Base-by-base conservation (phyloP, 768 basidiomycete genomes). In the Filobasidium floriforme region DNA sequence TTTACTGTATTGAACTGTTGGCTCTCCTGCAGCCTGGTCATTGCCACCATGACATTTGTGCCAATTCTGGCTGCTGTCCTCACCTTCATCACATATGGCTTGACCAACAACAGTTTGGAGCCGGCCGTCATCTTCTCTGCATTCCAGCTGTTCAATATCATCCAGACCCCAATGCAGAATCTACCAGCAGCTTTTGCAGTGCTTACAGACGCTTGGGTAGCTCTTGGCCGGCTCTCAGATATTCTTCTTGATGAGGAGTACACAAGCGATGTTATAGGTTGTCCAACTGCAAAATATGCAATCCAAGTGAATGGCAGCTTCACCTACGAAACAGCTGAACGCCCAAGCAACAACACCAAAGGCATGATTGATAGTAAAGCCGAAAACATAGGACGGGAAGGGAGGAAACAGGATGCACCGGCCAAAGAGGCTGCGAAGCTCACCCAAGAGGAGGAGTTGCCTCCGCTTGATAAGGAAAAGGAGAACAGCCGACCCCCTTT, bases 11-110 rank as follows among this genome's bases (percentile, higher is more conserved):
- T 7, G 32, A 7, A 40, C n/a, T 5, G 41, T n/a, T 22, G 0
- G 9, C 60, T 61, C 60, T 28, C 22, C 11, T 63, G 73, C 18
- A 70, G 78, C 4, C 43, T 72, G 10, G 66, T 86, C 46, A 78
- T 85, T 55, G 80, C 82, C 0, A 65, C 81, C 37, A 81, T 84
- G 46, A 79, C 81, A 0, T 82, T 85, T 67, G 73, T 86, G 5
- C 86, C 86, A 0, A 77, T 82, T 12, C 69, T 84, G 24, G 82
- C 83, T 6, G 79, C 83, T 4, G 78, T 86, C 51, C 69, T 77
- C 37, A 71, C 76, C 0, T 73, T 87, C 84, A 84, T 88, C 68
- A 86, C 86, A 0, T 88, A 88, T 70, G 81, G 82, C 1, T 74
- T 87, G n/a, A 84, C 79, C 37, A 84, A 84, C 10, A 85, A 87